These are phyloP conservation scores for Pichia phayaonensis DNA, from an alignment of 805 yeast species.

Conservation along the genomic window DNA sequence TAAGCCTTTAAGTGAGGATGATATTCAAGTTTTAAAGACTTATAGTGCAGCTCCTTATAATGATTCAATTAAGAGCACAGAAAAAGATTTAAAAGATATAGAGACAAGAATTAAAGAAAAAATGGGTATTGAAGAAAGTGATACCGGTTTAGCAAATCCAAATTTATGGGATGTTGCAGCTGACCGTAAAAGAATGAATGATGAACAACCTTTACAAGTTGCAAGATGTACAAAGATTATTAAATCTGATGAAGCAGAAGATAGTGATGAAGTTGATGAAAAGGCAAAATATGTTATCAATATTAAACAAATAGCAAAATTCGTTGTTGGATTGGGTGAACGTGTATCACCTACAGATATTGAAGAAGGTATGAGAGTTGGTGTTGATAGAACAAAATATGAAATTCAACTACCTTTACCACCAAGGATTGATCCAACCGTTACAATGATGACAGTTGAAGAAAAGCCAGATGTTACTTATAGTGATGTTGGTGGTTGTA, in stretches of 20 bases:
- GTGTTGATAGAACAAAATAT: constrained; percentile 95
- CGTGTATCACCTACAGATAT: constrained; percentile 97
- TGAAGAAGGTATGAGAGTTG: constrained; percentile 99
- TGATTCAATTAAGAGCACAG: constrained; percentile 67
- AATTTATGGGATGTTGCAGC: constrained; percentile 97
- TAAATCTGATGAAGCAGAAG: constrained; percentile 42
- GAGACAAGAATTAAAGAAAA: constrained; percentile 89
- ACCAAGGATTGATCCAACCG: constrained; percentile 95
- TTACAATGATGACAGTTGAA: constrained; percentile 99
- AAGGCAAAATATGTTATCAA: constrained; percentile 91
- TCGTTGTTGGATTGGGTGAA: constrained; percentile 94
- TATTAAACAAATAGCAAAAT: constrained; percentile 96
- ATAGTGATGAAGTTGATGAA: constrained; percentile 43
- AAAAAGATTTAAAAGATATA: constrained; percentile 76
- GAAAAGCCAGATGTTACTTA: constrained; percentile 99
- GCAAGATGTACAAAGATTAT: constrained; percentile 98
- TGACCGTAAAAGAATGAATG: constrained; percentile 85
- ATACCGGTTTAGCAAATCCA: constrained; percentile 96
- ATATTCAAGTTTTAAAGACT: constrained; percentile 92
- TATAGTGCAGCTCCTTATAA: constrained; percentile 98
- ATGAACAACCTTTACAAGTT: constrained; percentile 94
- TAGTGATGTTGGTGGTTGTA: constrained; percentile 97
- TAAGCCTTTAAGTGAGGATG: constrained; percentile 88
- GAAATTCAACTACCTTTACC: constrained; percentile 97
- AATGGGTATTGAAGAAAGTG: constrained; percentile 90